Evolutionary conservation across 768 basidiomycete species (phyloP).

Genomic region (Lentinula edodes): DNA sequence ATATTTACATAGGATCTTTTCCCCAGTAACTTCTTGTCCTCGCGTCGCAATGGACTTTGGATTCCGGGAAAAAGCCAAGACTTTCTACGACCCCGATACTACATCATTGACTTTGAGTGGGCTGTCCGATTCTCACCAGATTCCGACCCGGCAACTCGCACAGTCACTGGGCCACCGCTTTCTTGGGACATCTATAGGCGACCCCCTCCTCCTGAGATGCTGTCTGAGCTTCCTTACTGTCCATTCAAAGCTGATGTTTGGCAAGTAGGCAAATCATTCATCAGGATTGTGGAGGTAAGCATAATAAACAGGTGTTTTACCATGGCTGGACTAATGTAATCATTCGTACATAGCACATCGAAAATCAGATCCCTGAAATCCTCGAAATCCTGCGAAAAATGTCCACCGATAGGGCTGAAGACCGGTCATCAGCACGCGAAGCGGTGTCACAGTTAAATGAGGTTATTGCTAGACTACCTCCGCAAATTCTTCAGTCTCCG

Average conservation of each 20-base stretch:
- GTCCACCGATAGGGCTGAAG: background rate
- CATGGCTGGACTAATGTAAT: no score
- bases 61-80: background rate
- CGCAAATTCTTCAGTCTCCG: background rate
- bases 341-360: background rate
- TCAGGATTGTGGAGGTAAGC: background rate
- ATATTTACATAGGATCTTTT: constrained; percentile 2
- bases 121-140: background rate
- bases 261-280: constrained; percentile 6
- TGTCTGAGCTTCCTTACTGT: background rate
- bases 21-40: background rate
- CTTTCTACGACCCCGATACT: constrained; percentile 2
- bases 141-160: constrained; percentile 1
- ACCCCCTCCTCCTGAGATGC: constrained; percentile 1
- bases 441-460: background rate
- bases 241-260: constrained; percentile 10
- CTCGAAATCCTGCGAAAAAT: background rate
- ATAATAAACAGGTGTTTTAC: no score
- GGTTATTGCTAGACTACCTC: background rate
- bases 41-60: background rate
- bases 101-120: constrained; percentile 7
- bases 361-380: background rate
- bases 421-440: background rate
- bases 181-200: background rate
- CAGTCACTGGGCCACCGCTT: constrained; percentile 3